Base-by-base conservation (phyloP, 192 early-diverging fungal species). In the Backusella mclennaniae region DNA sequence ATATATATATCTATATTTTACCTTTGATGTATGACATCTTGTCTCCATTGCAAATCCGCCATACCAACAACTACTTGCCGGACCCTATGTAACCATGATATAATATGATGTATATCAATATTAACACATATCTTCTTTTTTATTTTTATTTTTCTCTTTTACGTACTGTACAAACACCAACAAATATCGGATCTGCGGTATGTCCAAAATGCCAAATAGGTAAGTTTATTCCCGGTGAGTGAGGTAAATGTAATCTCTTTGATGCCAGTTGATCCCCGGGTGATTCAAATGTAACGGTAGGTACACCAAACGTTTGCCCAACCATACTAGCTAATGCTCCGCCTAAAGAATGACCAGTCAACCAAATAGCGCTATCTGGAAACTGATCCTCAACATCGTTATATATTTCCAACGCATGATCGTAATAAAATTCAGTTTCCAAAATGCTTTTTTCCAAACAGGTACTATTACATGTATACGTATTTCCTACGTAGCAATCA, bases 181-280 rank as follows among this genome's bases (percentile, higher is more conserved):
- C 85, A 83, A 90, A 99, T 19, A 99, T 90, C 1, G 97, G 97
- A 82, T 99, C 97, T 0, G 91, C 93, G 2, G 90, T 93, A 77
- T 99, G 94, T 5, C 96, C 96, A 77, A 97, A 86, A 82, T 99
- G 97, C 79, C 91, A 99, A 31, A 97, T 84, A 14, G 95, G 92
- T 52, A 94, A 70, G 11, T 89, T 79, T 29, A 15, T 77, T 69
- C 79, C 84, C 2, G 85, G 88, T 6, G 88, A 84, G 70, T 75
- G 71, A 6, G 93, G 90, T 41, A 97, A 78, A 59, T 96, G 96
- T 8, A 99, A 82, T 19, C 97, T 89, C 35, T 80, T 59, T 21
- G 97, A 92, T 26, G 93, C 93, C 52, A 94, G 80, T 15, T 83
- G 78, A 69, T 99, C 97, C 17, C 95, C 96, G 0, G 96, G 95